Evolutionary conservation across 2,329 filamentous ascomycete genomes (phyloP).

Genomic region (Aspergillus sergii): DNA sequence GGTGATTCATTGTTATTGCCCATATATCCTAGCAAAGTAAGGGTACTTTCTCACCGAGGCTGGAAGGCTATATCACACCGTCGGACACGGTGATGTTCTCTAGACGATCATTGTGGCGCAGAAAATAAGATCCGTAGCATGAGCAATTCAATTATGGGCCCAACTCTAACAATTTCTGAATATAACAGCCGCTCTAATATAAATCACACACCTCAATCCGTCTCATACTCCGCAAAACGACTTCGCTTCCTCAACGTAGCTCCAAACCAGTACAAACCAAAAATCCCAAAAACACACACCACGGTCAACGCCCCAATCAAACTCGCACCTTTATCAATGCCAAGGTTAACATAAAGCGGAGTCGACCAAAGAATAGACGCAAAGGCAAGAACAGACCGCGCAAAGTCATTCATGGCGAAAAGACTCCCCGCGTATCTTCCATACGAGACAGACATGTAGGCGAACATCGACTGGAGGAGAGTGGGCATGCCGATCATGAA

Average conservation of each 20-base stretch:
- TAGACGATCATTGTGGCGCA: too few species aligned
- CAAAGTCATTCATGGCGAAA: background rate
- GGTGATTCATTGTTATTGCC: too few species aligned
- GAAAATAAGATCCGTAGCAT: background rate
- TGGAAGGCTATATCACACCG: too few species aligned
- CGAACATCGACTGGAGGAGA: background rate
- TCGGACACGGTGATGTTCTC: too few species aligned
- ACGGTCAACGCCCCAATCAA: background rate
- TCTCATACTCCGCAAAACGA: background rate
- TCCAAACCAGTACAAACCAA: background rate
- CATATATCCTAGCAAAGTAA: too few species aligned
- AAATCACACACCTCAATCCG: background rate
- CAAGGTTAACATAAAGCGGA: background rate
- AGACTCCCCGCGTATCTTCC: background rate
- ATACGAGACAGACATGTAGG: background rate
- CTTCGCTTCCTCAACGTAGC: background rate
- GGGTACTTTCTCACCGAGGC: too few species aligned
- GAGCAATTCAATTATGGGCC: background rate
- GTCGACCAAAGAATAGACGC: background rate
- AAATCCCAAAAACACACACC: background rate
- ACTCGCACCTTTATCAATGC: background rate
- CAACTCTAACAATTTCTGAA: background rate
- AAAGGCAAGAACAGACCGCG: background rate
- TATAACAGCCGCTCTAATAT: background rate
- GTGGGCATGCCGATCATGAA: background rate